Evolutionary conservation across 2,329 filamentous ascomycete species (phyloP).

Genomic region (Talaromyces rugulosus): DNA sequence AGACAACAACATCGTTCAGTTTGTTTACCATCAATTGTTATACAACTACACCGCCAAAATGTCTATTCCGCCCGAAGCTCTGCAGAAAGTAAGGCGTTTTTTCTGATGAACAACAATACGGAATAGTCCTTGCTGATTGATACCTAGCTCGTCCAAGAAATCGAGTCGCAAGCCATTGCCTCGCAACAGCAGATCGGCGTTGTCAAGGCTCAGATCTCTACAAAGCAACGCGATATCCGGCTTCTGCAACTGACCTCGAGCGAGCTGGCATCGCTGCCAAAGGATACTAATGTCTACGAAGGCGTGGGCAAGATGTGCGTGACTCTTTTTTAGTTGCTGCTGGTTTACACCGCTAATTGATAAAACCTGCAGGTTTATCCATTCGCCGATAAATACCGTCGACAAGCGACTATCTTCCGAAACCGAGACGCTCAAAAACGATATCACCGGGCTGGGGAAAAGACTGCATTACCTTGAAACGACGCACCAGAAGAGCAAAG

Average conservation of each 20-base stretch:
- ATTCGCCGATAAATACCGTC: constrained; percentile 67
- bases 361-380: constrained; percentile 68
- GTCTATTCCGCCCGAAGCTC: constrained; percentile 89
- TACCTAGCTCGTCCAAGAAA: constrained; percentile 78
- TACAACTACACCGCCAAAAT: constrained; percentile 49
- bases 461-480: constrained; percentile 90
- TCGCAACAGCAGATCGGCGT: constrained; percentile 90
- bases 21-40: neutral
- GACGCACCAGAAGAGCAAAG: constrained; percentile 88
- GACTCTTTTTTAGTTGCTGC: neutral
- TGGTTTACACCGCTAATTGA: neutral
- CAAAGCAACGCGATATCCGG: constrained; percentile 83
- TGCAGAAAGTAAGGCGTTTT: constrained; percentile 69
- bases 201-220: constrained; percentile 75
- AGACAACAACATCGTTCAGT: neutral
- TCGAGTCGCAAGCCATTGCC: constrained; percentile 80
- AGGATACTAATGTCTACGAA: constrained; percentile 80
- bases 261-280: constrained; percentile 73
- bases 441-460: constrained; percentile 79
- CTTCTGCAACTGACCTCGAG: constrained; percentile 81
- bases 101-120: too few relatives aligned
- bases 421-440: constrained; percentile 68
- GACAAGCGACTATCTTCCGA: constrained; percentile 72
- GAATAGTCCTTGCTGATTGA: neutral
- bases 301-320: constrained; percentile 94